Evolutionary conservation across 2,329 filamentous ascomycete species (phyloP).

Genomic region (Didymella keratinophila): DNA sequence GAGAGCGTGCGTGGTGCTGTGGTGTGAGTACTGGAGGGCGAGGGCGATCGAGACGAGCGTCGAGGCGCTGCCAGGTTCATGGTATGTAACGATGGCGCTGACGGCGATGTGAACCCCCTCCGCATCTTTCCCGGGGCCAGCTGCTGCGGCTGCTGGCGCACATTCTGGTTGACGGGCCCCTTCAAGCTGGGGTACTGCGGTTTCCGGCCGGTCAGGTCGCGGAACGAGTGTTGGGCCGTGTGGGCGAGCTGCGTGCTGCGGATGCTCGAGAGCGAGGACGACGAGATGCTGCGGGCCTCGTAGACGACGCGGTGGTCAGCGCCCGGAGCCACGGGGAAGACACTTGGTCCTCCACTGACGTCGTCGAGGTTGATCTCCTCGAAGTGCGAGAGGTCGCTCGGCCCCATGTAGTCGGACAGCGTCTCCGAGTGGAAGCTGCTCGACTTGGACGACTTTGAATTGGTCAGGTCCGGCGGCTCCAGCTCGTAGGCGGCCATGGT

Average conservation of each 20-base stretch:
- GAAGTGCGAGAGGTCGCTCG: constrained; percentile 80
- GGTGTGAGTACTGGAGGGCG: constrained; percentile 41
- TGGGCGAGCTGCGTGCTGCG: constrained; percentile 19
- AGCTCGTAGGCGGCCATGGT: constrained; percentile 23
- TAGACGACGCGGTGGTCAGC: constrained; percentile 43
- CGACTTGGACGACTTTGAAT: constrained; percentile 88
- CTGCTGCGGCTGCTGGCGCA: constrained; percentile 48
- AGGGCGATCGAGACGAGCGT: constrained; percentile 49
- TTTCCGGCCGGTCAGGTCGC: constrained; percentile 51
- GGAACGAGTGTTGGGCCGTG: constrained; percentile 20
- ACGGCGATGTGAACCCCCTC: constrained; percentile 53
- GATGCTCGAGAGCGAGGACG: constrained; percentile 26
- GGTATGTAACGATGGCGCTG: constrained; percentile 45
- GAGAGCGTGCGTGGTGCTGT: constrained; percentile 44
- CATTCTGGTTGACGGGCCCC: constrained; percentile 48
- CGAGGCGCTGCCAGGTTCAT: constrained; percentile 42
- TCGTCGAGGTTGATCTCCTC: constrained; percentile 91
- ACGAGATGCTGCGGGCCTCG: constrained; percentile 36
- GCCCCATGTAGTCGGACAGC: constrained; percentile 67
- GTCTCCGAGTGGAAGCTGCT: constrained; percentile 85
- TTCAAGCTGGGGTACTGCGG: constrained; percentile 53
- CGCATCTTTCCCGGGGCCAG: constrained; percentile 51
- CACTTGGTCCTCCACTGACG: constrained; percentile 47
- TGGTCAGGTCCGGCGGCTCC: constrained; percentile 75
- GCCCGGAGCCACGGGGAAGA: constrained; percentile 55